phyloP scores from a whole-genome alignment of 768 basidiomycete genomes.

The Tephrocybe sp. region DNA sequence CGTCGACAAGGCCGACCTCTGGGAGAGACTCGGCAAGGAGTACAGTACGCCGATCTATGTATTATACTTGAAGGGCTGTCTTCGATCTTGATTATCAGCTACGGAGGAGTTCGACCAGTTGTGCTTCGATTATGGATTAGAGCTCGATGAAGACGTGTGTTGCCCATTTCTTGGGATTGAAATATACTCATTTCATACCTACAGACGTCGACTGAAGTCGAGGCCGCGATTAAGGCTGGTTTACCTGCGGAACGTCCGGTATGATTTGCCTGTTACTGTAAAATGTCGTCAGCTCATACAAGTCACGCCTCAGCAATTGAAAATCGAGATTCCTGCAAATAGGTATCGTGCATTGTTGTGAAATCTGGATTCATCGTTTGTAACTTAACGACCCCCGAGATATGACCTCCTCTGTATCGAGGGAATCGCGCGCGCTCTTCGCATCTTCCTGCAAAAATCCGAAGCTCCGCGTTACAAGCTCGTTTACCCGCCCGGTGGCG shows the following conservation, averaged over 20 bases:
- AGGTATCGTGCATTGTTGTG: conserved; percentile 44
- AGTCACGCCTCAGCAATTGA: conserved; percentile 70
- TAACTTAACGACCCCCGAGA: conserved; percentile 41
- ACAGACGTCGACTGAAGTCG: conserved; percentile 88
- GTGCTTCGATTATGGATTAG: conserved; percentile 96
- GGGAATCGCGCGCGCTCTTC: conserved; percentile 86
- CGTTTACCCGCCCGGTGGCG: conserved; percentile 68
- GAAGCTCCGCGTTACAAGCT: conserved; percentile 73
- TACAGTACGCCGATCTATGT: conserved; percentile 59
- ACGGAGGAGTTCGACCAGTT: conserved; percentile 93
- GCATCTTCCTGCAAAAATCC: conserved; percentile 74
- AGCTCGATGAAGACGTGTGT: conserved; percentile 95
- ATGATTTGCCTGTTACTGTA: conserved; percentile 23
- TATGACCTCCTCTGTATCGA: conserved; percentile 98
- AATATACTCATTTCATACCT: neutral
- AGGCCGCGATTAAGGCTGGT: conserved; percentile 79
- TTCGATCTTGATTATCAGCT: conserved; percentile 48
- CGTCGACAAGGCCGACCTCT: conserved; percentile 95
- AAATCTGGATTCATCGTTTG: conserved; percentile 4
- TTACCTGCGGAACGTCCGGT: conserved; percentile 85
- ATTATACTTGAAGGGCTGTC: conserved; percentile 1
- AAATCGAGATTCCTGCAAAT: conserved; percentile 99
- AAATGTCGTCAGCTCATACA: neutral
- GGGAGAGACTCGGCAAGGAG: conserved; percentile 76
- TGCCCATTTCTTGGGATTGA: neutral